Evolutionary conservation across 2,329 filamentous ascomycete species (phyloP).

Genomic region (Dactylellina cionopaga): DNA sequence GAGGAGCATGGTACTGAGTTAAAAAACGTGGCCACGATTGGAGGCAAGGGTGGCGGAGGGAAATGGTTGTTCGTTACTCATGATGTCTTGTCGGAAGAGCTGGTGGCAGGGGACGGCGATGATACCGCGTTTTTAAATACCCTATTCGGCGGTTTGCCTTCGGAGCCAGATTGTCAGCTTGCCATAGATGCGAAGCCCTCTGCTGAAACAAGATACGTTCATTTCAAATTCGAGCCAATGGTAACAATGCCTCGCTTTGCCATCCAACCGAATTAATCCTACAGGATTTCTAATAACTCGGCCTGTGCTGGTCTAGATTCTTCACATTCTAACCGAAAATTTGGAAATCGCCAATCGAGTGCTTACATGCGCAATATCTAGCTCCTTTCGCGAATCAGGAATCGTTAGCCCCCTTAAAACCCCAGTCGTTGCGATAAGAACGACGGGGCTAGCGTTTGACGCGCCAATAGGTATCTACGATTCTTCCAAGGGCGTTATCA

Average conservation of each 20-base stretch:
- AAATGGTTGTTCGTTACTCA: constrained; percentile 90
- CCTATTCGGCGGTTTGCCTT: constrained; percentile 57
- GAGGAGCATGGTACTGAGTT: background rate
- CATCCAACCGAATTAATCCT: constrained; percentile 56
- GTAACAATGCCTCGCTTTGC: constrained; percentile 64
- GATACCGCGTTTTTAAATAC: constrained; percentile 62
- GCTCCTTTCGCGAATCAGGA: constrained; percentile 90
- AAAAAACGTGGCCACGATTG: constrained; percentile 67
- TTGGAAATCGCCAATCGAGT: constrained; percentile 77
- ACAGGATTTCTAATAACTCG: constrained; percentile 12
- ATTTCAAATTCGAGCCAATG: constrained; percentile 96
- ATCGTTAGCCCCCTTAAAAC: constrained; percentile 71
- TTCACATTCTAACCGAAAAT: constrained; percentile 85
- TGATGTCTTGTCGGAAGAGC: constrained; percentile 67
- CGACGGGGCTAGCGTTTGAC: constrained; percentile 82
- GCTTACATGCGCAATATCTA: constrained; percentile 77
- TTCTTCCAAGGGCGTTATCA: constrained; percentile 56
- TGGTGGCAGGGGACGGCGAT: constrained; percentile 54
- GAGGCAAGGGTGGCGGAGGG: constrained; percentile 86
- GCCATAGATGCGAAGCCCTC: constrained; percentile 53
- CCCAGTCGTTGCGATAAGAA: constrained; percentile 86
- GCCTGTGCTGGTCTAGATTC: constrained; percentile 71
- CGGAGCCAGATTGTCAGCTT: constrained; percentile 43
- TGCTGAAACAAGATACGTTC: constrained; percentile 68
- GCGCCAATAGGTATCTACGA: constrained; percentile 74